A percentile compares a stretch with the other conserved stretches of the same genome.
phyloP scores from a whole-genome alignment of 1,284 basidiomycete species.

The Irpex sp. region DNA sequence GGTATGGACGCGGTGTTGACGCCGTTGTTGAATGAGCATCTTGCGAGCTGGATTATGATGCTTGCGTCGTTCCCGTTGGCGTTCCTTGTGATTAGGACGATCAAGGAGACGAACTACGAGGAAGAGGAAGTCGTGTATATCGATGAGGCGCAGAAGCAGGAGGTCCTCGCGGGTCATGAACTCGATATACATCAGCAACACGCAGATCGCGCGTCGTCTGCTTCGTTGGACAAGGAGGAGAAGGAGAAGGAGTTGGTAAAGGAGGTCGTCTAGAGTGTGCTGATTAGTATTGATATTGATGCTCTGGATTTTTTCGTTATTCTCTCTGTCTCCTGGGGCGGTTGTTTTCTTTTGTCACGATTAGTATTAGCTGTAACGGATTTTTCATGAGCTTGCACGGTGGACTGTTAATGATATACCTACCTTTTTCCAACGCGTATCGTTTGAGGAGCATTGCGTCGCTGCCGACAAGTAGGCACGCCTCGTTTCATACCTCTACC shows the following conservation, averaged over 20 bases:
- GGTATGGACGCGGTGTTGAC: constrained; percentile 43
- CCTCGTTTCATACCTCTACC: too few species aligned
- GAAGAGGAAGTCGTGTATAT: constrained; percentile 31
- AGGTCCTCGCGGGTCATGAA: constrained; percentile 14
- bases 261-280: neutral
- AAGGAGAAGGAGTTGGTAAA: neutral
- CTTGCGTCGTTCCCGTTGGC: constrained; percentile 33
- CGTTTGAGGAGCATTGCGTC: too few species aligned
- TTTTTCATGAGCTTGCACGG: neutral
- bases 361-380: neutral
- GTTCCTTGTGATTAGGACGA: constrained; percentile 28
- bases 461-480: too few species aligned
- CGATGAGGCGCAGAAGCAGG: constrained; percentile 22
- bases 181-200: neutral
- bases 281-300: too few species aligned
- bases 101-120: constrained; percentile 36
- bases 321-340: neutral
- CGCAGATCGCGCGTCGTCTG: neutral
- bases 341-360: neutral
- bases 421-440: too few species aligned
- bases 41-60: constrained; percentile 33
- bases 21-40: constrained; percentile 34
- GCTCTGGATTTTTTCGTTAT: neutral
- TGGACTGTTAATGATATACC: neutral
- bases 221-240: neutral